Percentiles rank a stretch among this genome's conserved stretches.
These are phyloP conservation scores for Microsporum canis DNA, from an alignment of 2,329 filamentous ascomycete species.

Conservation along the genomic window DNA sequence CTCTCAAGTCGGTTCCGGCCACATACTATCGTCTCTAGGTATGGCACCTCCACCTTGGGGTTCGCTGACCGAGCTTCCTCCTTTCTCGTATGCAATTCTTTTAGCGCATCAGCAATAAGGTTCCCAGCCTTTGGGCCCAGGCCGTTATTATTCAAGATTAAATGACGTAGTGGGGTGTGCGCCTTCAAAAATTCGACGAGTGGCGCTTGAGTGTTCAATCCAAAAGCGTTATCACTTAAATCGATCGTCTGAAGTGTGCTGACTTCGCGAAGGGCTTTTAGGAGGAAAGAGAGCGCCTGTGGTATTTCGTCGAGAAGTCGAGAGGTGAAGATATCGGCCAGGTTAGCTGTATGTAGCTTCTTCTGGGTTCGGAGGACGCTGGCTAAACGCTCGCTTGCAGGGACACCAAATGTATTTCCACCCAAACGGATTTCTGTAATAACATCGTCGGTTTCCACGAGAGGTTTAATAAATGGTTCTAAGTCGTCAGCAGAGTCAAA, in stretches of 20 bases:
- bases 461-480: slow-evolving; percentile 65
- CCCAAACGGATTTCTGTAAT: slow-evolving; percentile 70
- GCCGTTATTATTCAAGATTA: slow-evolving; percentile 97
- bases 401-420: slow-evolving; percentile 87
- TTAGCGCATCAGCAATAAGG: slow-evolving; percentile 77
- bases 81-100: slow-evolving; percentile 72
- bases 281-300: slow-evolving; percentile 69
- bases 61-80: slow-evolving; percentile 55
- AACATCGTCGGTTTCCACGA: slow-evolving; percentile 60
- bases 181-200: slow-evolving; percentile 82
- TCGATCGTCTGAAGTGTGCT: slow-evolving; percentile 83
- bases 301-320: slow-evolving; percentile 90
- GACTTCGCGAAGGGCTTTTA: slow-evolving; percentile 76
- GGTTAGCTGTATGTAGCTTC: slow-evolving; percentile 67
- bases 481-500: slow-evolving; percentile 81
- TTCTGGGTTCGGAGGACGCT: slow-evolving; percentile 76
- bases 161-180: slow-evolving; percentile 81
- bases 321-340: slow-evolving; percentile 96
- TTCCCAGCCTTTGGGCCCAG: slow-evolving; percentile 85
- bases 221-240: slow-evolving; percentile 95
- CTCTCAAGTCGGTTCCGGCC: slow-evolving; percentile 93
- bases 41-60: slow-evolving; percentile 49
- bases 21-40: slow-evolving; percentile 93
- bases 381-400: slow-evolving; percentile 74
- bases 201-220: slow-evolving; percentile 85